Conservation (phyloP, 192 early-diverging fungal species). For the Oehlia diaphana region DNA sequence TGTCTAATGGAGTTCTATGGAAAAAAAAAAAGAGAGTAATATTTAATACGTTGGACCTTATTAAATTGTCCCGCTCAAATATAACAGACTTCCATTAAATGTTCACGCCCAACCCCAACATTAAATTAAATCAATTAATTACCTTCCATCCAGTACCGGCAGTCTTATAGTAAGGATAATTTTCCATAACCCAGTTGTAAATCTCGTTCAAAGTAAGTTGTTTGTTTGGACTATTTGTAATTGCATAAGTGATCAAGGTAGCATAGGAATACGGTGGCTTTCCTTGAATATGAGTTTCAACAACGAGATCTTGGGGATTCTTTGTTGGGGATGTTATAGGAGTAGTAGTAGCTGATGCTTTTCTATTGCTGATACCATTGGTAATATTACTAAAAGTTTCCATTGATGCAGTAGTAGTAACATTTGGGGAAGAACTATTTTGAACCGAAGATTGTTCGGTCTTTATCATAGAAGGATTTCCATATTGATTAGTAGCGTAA, state of each 20-base stretch:
- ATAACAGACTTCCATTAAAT: no score
- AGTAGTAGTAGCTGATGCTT: background rate
- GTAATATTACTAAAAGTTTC: background rate
- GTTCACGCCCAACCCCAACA: no score
- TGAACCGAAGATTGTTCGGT: background rate
- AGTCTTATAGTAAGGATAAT: constrained; percentile 77
- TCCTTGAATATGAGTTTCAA: constrained; percentile 24
- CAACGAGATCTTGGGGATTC: constrained; percentile 29
- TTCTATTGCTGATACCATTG: no score
- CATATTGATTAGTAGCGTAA: constrained; percentile 7
- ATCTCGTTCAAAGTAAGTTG: constrained; percentile 84
- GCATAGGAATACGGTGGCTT: constrained; percentile 88
- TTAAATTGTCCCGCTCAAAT: no score
- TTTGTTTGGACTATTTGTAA: constrained; percentile 61
- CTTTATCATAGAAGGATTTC: background rate
- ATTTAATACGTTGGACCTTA: no score
- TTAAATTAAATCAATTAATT: no score
- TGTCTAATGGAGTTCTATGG: constrained; percentile 81
- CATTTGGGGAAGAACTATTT: constrained; percentile 10
- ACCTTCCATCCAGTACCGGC: constrained; percentile 71
- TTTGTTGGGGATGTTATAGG: constrained; percentile 24
- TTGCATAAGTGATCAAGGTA: constrained; percentile 80
- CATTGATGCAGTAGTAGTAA: background rate
- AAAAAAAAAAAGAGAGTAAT: no score
- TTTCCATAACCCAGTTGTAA: constrained; percentile 76